Percentiles rank a stretch among this genome's conserved stretches.
Evolutionary conservation across 2,329 filamentous ascomycete genomes (phyloP).

Genomic region (Colletotrichum tropicicola): DNA sequence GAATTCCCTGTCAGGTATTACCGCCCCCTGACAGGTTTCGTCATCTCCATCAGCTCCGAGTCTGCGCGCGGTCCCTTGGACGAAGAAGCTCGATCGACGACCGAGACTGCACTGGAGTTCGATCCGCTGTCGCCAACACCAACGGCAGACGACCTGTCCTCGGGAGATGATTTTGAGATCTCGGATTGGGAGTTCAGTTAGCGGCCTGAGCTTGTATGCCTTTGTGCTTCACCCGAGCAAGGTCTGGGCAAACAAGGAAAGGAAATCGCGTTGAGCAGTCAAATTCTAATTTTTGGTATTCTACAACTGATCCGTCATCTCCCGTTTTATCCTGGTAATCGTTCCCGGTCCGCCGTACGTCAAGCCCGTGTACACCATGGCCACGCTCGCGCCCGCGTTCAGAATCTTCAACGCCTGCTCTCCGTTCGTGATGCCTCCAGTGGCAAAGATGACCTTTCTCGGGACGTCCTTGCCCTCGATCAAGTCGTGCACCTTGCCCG

Average conservation of each 20-base stretch:
- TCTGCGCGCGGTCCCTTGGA: too few relatives aligned
- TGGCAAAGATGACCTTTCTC: constrained; percentile 89
- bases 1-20: too few relatives aligned
- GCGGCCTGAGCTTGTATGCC: too few relatives aligned
- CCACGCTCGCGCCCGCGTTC: constrained; percentile 88
- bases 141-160: too few relatives aligned
- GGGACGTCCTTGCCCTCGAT: constrained; percentile 36
- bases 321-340: constrained; percentile 70
- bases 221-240: too few relatives aligned
- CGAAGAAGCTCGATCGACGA: too few relatives aligned
- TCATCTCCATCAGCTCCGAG: too few relatives aligned
- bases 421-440: constrained; percentile 91
- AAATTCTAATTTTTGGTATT: constrained; percentile 28
- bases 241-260: neutral
- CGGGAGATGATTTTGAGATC: too few relatives aligned
- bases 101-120: too few relatives aligned
- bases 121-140: too few relatives aligned
- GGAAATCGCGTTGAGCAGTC: neutral
- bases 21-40: too few relatives aligned
- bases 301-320: constrained; percentile 60
- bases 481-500: constrained; percentile 33
- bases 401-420: constrained; percentile 83
- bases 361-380: constrained; percentile 87
- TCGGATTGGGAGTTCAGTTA: too few relatives aligned
- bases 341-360: constrained; percentile 73